Conservation (phyloP, 495 filamentous ascomycete species). For the Penicillium waksmanii region DNA sequence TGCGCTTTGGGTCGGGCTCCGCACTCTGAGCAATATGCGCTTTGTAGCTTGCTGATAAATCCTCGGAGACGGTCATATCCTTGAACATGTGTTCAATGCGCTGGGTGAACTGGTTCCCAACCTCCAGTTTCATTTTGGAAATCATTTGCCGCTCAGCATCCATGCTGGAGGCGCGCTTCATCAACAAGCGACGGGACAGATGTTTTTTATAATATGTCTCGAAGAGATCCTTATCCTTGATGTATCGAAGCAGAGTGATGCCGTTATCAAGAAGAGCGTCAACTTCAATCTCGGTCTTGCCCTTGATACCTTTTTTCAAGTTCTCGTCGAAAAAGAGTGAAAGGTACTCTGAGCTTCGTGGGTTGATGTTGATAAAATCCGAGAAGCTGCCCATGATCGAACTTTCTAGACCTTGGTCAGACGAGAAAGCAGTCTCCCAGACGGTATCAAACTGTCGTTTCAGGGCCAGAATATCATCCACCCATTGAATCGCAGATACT, state of each 20-base stretch:
- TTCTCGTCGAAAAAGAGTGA: conserved; percentile 98
- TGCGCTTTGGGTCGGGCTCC: conserved; percentile 65
- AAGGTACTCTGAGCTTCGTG: conserved; percentile 83
- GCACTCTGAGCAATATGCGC: conserved; percentile 65
- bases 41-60: conserved; percentile 77
- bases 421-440: conserved; percentile 67
- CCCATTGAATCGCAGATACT: conserved; percentile 88
- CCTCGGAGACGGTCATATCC: conserved; percentile 90
- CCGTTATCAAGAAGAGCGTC: conserved; percentile 88
- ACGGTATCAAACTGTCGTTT: conserved; percentile 90
- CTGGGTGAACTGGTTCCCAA: conserved; percentile 90
- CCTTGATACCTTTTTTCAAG: conserved; percentile 89
- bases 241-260: conserved; percentile 80
- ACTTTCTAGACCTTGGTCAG: conserved; percentile 78
- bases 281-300: conserved; percentile 89
- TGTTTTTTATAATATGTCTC: conserved; percentile 99
- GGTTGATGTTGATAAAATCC: conserved; percentile 88
- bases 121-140: conserved; percentile 90
- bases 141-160: conserved; percentile 96
- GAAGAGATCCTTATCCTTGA: conserved; percentile 92
- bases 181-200: conserved; percentile 80
- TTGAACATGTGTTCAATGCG: conserved; percentile 98
- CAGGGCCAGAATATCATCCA: conserved; percentile 81
- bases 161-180: conserved; percentile 82
- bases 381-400: conserved; percentile 82